These are phyloP conservation scores for Pythium vanterpoolii DNA, from an alignment of 352 stramenopile genomes.

Conservation along the genomic window DNA sequence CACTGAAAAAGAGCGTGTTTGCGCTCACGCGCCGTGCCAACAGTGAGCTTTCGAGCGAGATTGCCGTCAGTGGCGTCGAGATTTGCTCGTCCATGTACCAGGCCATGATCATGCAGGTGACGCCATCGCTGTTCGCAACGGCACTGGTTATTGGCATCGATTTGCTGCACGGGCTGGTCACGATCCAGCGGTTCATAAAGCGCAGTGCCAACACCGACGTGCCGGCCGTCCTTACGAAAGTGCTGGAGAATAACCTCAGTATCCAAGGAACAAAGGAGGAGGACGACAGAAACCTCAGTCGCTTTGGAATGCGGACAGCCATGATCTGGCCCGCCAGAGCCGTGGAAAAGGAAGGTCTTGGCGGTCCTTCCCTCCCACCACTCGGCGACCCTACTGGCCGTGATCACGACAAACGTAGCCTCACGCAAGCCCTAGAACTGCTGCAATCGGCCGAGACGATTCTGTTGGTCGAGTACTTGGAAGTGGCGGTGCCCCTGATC, in stretches of 20 bases:
- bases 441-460: slow-evolving; percentile 7
- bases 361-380: neutral
- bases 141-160: slow-evolving; percentile 13
- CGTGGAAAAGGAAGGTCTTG: neutral
- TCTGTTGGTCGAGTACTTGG: slow-evolving; percentile 19
- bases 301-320: neutral
- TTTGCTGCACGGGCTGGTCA: neutral
- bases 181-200: neutral
- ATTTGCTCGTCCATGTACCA: slow-evolving; percentile 19
- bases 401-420: neutral
- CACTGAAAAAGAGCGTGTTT: neutral
- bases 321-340: neutral
- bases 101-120: slow-evolving; percentile 7
- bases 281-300: neutral
- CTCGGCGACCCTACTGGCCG: neutral
- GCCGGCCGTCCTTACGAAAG: too few species aligned
- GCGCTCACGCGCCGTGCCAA: neutral
- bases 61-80: slow-evolving; percentile 6
- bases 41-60: neutral
- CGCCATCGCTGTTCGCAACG: neutral
- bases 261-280: too few species aligned
- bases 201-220: neutral
- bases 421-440: slow-evolving; percentile 6
- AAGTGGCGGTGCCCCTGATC: slow-evolving; percentile 8
- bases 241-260: too few species aligned